Percentiles rank a stretch among this genome's conserved stretches.
Conservation (phyloP, 2,329 filamentous ascomycete genomes). For the Arthroderma sp. region DNA sequence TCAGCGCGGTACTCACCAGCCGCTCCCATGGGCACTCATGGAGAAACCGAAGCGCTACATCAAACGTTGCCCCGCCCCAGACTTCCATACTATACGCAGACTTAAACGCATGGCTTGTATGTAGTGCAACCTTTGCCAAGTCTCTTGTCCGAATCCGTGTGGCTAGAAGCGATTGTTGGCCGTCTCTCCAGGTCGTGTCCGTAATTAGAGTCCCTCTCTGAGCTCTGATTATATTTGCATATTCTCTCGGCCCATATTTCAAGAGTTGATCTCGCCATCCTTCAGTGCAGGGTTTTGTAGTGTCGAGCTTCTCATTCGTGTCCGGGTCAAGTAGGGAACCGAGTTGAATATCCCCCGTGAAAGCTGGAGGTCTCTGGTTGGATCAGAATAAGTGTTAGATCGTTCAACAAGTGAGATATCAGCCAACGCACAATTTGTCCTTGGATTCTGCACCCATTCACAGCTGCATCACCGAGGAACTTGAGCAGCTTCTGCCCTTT, state of each 20-base stretch:
- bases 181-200: constrained; percentile 99
- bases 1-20: constrained; percentile 49
- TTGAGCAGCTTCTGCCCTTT: constrained; percentile 92
- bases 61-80: constrained; percentile 97
- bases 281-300: constrained; percentile 57
- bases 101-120: constrained; percentile 83
- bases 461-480: constrained; percentile 88
- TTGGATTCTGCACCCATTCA: constrained; percentile 98
- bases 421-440: constrained; percentile 61
- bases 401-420: too few relatives aligned
- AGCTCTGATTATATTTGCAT: constrained; percentile 81
- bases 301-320: constrained; percentile 61
- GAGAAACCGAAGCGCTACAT: constrained; percentile 96
- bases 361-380: constrained; percentile 45
- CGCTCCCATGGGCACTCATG: constrained; percentile 99
- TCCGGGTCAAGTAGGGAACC: constrained; percentile 59
- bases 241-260: constrained; percentile 77
- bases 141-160: constrained; percentile 94
- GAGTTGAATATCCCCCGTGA: constrained; percentile 94
- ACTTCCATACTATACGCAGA: constrained; percentile 94
- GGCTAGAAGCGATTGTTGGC: constrained; percentile 90
- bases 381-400: too few relatives aligned
- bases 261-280: constrained; percentile 88
- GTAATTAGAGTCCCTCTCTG: constrained; percentile 95
- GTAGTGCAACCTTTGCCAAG: constrained; percentile 84